Evolutionary conservation across 495 filamentous ascomycete species (phyloP).

Genomic region (Chaetomium cochliodes): DNA sequence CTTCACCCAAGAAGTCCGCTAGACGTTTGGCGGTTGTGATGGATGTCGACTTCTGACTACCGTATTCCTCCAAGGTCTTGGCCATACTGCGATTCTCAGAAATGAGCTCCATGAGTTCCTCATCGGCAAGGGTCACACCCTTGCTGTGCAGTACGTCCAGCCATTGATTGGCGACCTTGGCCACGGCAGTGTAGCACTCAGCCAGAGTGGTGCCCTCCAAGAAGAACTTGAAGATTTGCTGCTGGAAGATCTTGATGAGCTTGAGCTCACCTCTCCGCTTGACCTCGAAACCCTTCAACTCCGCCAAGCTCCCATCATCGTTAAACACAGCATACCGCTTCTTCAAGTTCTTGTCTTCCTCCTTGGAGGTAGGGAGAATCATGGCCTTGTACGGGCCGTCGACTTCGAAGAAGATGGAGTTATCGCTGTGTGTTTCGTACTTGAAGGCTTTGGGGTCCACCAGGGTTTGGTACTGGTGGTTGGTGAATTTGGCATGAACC

Average conservation of each 20-base stretch:
- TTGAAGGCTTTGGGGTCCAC: conserved; percentile 74
- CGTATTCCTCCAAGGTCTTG: conserved; percentile 95
- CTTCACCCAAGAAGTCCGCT: conserved; percentile 93
- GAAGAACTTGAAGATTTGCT: conserved; percentile 99
- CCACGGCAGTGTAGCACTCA: conserved; percentile 89
- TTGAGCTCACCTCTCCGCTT: conserved; percentile 98
- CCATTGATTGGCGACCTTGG: conserved; percentile 95
- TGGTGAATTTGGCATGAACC: conserved; percentile 92
- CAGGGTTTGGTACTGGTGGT: conserved; percentile 92
- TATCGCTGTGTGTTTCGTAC: conserved; percentile 95
- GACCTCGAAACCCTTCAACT: conserved; percentile 96
- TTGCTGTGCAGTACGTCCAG: conserved; percentile 87
- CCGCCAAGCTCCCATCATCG: conserved; percentile 92
- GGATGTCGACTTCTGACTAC: conserved; percentile 90
- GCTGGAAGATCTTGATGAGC: conserved; percentile 99
- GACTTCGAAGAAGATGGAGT: conserved; percentile 99
- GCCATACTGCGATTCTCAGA: conserved; percentile 97
- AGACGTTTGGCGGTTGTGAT: conserved; percentile 97
- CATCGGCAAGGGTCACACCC: conserved; percentile 84
- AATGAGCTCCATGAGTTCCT: conserved; percentile 97
- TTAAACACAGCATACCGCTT: conserved; percentile 99
- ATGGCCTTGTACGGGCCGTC: conserved; percentile 97
- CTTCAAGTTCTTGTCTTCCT: conserved; percentile 99
- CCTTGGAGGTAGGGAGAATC: conserved; percentile 95
- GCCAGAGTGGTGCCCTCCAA: conserved; percentile 80